A percentile compares a stretch with the other conserved stretches of the same genome.
These are phyloP conservation scores for Ajuga chamaepitys DNA, from an alignment of 257 asterid species.

Conservation along the genomic window DNA sequence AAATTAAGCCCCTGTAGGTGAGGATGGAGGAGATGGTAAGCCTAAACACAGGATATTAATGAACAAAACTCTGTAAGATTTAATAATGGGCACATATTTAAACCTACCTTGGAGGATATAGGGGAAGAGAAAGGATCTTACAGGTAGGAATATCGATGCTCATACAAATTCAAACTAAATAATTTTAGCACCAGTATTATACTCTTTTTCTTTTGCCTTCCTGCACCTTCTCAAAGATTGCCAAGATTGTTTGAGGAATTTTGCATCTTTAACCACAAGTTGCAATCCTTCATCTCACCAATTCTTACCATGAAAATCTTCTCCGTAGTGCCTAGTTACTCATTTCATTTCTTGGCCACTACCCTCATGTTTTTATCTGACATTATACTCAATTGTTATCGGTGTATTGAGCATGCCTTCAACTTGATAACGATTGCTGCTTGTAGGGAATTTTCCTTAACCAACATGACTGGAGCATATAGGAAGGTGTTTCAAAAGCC, in stretches of 20 bases:
- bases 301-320: too few relatives aligned
- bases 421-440: conserved; percentile 10
- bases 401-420: conserved; percentile 5
- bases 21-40: neutral
- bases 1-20: neutral
- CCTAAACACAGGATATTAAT: neutral
- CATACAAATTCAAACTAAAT: neutral
- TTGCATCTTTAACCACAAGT: too few relatives aligned
- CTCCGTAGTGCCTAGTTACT: too few relatives aligned
- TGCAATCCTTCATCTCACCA: too few relatives aligned
- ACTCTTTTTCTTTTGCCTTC: neutral
- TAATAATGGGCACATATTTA: neutral
- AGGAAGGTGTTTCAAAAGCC: conserved; percentile 89
- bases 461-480: conserved; percentile 83
- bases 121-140: neutral
- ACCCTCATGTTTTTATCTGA: neutral
- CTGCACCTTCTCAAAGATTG: neutral
- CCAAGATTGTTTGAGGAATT: too few relatives aligned
- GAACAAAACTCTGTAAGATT: neutral
- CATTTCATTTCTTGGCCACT: neutral
- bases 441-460: conserved; percentile 80
- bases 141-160: neutral
- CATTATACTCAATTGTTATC: neutral
- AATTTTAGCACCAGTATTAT: neutral
- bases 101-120: neutral